Evolutionary conservation across 164 flowering plant species (phyloP).

Genomic region (Magnolia sinica): DNA sequence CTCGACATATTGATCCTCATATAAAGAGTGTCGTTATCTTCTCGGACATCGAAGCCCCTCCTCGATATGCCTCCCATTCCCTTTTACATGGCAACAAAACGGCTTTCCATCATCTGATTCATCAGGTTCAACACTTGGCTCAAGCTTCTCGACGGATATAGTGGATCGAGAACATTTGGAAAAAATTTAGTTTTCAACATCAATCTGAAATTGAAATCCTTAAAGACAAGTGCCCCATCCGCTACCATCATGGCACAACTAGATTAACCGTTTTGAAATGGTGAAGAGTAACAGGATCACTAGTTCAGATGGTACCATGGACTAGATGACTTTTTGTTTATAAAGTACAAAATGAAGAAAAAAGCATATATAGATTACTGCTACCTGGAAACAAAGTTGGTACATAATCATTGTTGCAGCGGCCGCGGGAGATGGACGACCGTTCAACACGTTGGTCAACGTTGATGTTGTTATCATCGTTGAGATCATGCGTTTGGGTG

Average conservation of each 20-base stretch:
- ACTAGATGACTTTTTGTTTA: no score
- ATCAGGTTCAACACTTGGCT: slow-evolving; percentile 62
- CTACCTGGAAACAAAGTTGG: not conserved
- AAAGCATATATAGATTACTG: not conserved
- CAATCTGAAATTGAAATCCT: not conserved
- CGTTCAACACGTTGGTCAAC: not conserved
- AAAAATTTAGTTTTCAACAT: not conserved
- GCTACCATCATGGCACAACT: no score
- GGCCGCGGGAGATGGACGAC: not conserved
- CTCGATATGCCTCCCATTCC: slow-evolving; percentile 32
- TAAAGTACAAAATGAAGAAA: no score
- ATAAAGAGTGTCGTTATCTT: slow-evolving; percentile 42
- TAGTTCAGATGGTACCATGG: no score
- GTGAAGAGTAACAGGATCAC: no score
- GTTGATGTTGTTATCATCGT: not conserved
- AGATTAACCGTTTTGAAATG: no score
- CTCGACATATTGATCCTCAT: slow-evolving; percentile 73
- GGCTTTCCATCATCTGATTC: slow-evolving; percentile 45
- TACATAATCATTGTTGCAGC: not conserved
- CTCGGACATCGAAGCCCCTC: slow-evolving; percentile 62
- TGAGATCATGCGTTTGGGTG: not conserved
- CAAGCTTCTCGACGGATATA: slow-evolving; percentile 46
- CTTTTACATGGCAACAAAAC: slow-evolving; percentile 28
- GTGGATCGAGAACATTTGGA: slow-evolving; percentile 60
- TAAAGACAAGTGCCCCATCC: not conserved